Percentiles rank a stretch among this genome's conserved stretches.
phyloP scores from a whole-genome alignment of 768 basidiomycete genomes.

The Boletellus sp. region DNA sequence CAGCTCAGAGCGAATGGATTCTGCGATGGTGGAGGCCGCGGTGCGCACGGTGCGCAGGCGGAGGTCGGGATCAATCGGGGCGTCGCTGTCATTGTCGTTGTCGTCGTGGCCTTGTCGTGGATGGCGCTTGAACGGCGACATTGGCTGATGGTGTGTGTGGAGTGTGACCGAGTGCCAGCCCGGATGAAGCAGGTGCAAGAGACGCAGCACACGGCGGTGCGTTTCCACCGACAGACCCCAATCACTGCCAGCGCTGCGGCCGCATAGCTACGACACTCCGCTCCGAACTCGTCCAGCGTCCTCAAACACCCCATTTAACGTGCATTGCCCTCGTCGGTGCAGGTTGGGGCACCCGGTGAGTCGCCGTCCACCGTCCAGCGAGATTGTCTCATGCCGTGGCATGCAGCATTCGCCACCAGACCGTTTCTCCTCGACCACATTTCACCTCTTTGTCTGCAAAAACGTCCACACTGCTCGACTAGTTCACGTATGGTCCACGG shows the following conservation, averaged over 20 bases:
- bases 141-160: slow-evolving; percentile 9
- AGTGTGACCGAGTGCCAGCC: slow-evolving; percentile 23
- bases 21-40: slow-evolving; percentile 85
- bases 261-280: not conserved
- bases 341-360: not conserved
- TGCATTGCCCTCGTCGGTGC: not conserved
- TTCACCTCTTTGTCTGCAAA: not conserved
- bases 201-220: not conserved
- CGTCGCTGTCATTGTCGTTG: slow-evolving; percentile 61
- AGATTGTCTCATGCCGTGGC: not conserved
- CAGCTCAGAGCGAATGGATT: slow-evolving; percentile 77
- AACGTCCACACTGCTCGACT: not conserved
- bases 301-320: not conserved
- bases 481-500: not conserved
- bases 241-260: not conserved
- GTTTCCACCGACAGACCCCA: not conserved
- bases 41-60: slow-evolving; percentile 91
- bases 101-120: slow-evolving; percentile 43
- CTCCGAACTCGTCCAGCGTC: not conserved
- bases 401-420: no score
- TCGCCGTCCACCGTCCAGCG: not conserved
- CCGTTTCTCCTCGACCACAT: no score
- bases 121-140: slow-evolving; percentile 40
- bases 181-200: not conserved
- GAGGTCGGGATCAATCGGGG: slow-evolving; percentile 76